Base-by-base conservation (phyloP, 2,329 filamentous ascomycete species). In the Fusarium sp. region DNA sequence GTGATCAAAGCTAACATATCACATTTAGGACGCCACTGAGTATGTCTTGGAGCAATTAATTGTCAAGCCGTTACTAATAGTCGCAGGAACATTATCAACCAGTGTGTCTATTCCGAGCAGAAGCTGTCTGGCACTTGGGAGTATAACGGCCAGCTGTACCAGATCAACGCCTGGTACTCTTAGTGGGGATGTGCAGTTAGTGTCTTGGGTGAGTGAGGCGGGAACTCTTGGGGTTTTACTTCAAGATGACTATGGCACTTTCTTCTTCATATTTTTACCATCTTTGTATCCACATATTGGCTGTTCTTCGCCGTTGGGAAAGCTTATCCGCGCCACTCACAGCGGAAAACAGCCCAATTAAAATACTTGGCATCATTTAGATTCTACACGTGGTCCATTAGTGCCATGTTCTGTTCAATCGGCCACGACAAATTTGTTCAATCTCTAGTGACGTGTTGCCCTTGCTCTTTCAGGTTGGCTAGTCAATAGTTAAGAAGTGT, bases 41-140 rank as follows among this genome's bases (percentile, higher is more conserved):
- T 50, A 50, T 50, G 45, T 50, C 15, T 17, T 11, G 25, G 4
- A 30, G 45, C 2, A 6, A 50, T 27, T 15, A 2, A 4, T 11
- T 22, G 12, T 7, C 0, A 3, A 7, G 17, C 4, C 14, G 2
- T 25, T 22, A 27, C 63, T 66, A 67, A 73, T 10, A 2, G 1
- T 2, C 20, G n/a, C 54, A 72, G 71, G 40, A 33, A 73, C 6
- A 73, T 72, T 1, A 72, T 72, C 32, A 72, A 72, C 22, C 69
- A 73, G 35, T 72, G 71, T 25, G 35, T 66, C 33, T 27, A 58
- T 6, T 15, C 6, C 25, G 14, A 22, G 25, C 35, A 64, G 10
- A 61, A 72, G 22, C 4, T 72, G 20, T 57, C 56, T 5, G 66
- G 66, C 4, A 43, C 22, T 6, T 73, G 71, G 69, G 40, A 58